Evolutionary conservation across 2,329 filamentous ascomycete genomes (phyloP), one percentile per base, ranked within the genome.

Genomic region (Clarireedia paspali): DNA sequence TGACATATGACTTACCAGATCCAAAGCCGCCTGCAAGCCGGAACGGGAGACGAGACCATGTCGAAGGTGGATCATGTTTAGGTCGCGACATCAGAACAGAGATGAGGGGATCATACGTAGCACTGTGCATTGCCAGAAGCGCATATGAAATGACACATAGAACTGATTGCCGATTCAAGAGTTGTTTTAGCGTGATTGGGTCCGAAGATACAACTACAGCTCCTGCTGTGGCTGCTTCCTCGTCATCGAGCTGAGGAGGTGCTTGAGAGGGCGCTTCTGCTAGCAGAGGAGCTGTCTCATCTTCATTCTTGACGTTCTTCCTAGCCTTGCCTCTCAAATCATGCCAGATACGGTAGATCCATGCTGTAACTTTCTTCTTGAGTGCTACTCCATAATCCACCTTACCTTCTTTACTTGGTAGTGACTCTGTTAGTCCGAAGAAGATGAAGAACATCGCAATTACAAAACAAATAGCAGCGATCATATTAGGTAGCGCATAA

Each of bases 401-500:
- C 40, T 26, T n/a, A 6, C 30, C 47, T 12, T 30, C 40, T 12
- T 46, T 46, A 27, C 17, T 52, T 14, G 34, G 20, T 23, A 56
- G 20, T 44, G 23, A 14, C 27, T 47, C 48, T 15, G 6, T 51
- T 1, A 52, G 17, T 20, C 53, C 12, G n/a, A 52, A 40, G 2
- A 39, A 56, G 4, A 56, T 30, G 7, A 50, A 12, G 12, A 52
- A 39, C 4, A 46, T 15, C 23, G 36, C 36, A 38, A 52, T 4
- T 2, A 52, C 20, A 27, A 55, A 50, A 17, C 39, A 47, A 14
- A 12, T 20, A 4, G 53, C n/a, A 3, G 23, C 27, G 30, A 52
- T 56, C 7, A 52, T 36, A 23, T 52, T 42, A 4, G 48, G 53
- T 26, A 56, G 40, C 5, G 53, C 48, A 34, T 45, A 52, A 34